A percentile compares a stretch with the other conserved stretches of the same genome.
Evolutionary conservation across 164 flowering plant species (phyloP).

Genomic region (Umbilicus rupestris): DNA sequence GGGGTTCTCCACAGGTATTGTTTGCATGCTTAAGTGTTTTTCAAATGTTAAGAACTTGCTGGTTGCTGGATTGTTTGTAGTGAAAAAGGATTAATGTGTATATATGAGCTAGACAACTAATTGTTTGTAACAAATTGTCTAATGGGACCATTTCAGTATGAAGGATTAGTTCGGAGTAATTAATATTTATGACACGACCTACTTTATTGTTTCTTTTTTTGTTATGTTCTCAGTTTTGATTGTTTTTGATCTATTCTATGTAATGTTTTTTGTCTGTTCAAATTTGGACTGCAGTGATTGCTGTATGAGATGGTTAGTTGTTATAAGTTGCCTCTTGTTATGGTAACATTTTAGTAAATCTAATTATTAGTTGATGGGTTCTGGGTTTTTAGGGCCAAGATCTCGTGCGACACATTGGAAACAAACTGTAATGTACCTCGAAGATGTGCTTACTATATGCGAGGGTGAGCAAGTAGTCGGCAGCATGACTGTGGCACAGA

Average conservation of each 20-base stretch:
- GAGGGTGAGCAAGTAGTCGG: slow-evolving; percentile 76
- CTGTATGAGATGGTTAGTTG: neutral
- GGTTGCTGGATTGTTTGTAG: neutral
- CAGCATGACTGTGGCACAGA: slow-evolving; percentile 74
- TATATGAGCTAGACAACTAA: too few relatives aligned
- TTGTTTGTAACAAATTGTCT: too few relatives aligned
- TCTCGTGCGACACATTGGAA: slow-evolving; percentile 94
- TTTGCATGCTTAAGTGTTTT: neutral
- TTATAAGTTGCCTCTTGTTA: neutral
- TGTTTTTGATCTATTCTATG: too few relatives aligned
- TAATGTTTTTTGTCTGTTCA: too few relatives aligned
- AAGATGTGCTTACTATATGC: slow-evolving; percentile 82
- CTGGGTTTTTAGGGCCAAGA: slow-evolving; percentile 61
- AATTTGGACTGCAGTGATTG: too few relatives aligned
- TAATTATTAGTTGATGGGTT: neutral
- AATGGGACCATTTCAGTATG: too few relatives aligned
- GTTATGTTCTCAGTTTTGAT: too few relatives aligned
- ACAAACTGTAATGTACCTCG: slow-evolving; percentile 90
- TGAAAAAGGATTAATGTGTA: too few relatives aligned
- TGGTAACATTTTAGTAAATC: neutral
- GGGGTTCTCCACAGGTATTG: slow-evolving; percentile 95
- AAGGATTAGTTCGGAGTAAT: too few relatives aligned
- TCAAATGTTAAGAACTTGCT: neutral
- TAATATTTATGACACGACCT: too few relatives aligned
- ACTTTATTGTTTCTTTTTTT: too few relatives aligned